Conservation (phyloP, 805 yeast species). For the Kazachstania psychrophila region DNA sequence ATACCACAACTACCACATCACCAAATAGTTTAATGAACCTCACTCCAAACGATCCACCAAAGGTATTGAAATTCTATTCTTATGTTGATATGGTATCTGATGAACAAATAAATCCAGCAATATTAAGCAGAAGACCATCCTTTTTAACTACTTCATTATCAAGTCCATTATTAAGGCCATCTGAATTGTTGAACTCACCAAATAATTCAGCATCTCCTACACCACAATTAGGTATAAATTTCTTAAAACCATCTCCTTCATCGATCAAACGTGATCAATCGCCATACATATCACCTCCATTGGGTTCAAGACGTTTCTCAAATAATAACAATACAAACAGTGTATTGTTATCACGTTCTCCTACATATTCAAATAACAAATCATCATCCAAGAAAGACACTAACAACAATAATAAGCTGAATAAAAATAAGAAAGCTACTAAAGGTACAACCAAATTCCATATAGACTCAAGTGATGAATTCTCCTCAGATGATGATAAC, state of each 20-base stretch:
- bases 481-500: slow-evolving; percentile 21
- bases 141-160: slow-evolving; percentile 27
- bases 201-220: slow-evolving; percentile 10
- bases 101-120: slow-evolving; percentile 39
- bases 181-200: not conserved
- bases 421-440: not conserved
- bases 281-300: slow-evolving; percentile 7
- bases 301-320: slow-evolving; percentile 6
- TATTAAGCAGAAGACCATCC: slow-evolving; percentile 50
- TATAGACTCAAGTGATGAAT: slow-evolving; percentile 22
- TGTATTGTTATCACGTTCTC: slow-evolving; percentile 15
- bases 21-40: no score
- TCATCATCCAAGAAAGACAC: not conserved
- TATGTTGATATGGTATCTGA: slow-evolving; percentile 71
- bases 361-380: slow-evolving; percentile 5
- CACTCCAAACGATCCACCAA: slow-evolving; percentile 7
- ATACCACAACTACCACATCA: slow-evolving; percentile 8
- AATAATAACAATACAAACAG: slow-evolving; percentile 5
- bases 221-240: slow-evolving; percentile 2
- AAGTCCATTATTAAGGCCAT: slow-evolving; percentile 4
- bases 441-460: slow-evolving; percentile 15
- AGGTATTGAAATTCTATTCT: slow-evolving; percentile 46
- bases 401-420: not conserved
- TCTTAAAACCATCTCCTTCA: slow-evolving; percentile 10
- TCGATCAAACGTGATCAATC: slow-evolving; percentile 7